These are phyloP conservation scores for Deakozyma indianensis DNA, from an alignment of 805 yeast species.

Conservation along the genomic window DNA sequence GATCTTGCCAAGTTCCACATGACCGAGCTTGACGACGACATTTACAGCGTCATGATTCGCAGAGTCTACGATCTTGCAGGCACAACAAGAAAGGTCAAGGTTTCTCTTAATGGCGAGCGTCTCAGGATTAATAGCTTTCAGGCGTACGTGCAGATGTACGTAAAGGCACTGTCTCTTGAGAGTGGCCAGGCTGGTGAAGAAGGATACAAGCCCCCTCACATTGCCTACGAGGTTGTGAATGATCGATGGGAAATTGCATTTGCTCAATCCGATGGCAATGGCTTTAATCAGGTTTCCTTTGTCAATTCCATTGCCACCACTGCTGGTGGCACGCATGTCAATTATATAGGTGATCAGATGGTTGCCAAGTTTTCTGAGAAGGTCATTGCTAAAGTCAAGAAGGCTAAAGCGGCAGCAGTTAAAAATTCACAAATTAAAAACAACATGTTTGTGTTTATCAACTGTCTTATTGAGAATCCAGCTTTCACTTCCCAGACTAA, in stretches of 20 bases:
- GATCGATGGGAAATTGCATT: constrained; percentile 96
- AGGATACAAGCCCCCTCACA: constrained; percentile 33
- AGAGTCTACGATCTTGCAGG: constrained; percentile 96
- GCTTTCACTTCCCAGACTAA: constrained; percentile 96
- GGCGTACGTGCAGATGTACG: constrained; percentile 77
- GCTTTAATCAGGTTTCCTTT: constrained; percentile 85
- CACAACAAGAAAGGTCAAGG: constrained; percentile 70
- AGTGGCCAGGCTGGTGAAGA: constrained; percentile 8
- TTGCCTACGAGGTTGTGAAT: constrained; percentile 67
- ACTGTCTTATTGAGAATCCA: constrained; percentile 89
- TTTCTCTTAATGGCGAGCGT: constrained; percentile 60
- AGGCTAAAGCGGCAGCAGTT: constrained; percentile 49
- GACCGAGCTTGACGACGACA: constrained; percentile 72
- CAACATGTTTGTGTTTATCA: constrained; percentile 80
- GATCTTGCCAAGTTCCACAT: constrained; percentile 75
- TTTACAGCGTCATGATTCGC: constrained; percentile 70
- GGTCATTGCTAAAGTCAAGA: constrained; percentile 52
- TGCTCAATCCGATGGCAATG: constrained; percentile 72
- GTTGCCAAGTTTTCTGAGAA: constrained; percentile 60
- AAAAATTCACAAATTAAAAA: constrained; percentile 81
- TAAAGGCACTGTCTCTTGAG: constrained; percentile 46
- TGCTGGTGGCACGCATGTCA: constrained; percentile 92
- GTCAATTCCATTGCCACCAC: constrained; percentile 97
- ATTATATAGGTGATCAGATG: constrained; percentile 70
- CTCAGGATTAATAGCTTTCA: constrained; percentile 65